These are phyloP conservation scores for Raphanus hybrid DNA, from an alignment of 441 rosid species.

Conservation along the genomic window DNA sequence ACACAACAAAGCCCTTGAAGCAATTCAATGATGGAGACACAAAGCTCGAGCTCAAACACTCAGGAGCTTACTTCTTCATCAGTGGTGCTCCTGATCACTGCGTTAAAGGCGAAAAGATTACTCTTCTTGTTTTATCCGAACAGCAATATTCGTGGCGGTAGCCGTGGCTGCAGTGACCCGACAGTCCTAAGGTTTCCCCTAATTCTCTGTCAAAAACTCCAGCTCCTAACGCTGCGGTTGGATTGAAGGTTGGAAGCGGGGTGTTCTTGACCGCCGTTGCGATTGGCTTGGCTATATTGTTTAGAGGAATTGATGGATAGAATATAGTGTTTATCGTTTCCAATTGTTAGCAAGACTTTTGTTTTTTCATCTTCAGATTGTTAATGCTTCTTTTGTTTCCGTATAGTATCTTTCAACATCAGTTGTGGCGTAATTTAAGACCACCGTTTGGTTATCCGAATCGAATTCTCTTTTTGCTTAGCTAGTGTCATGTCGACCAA, in stretches of 20 bases:
- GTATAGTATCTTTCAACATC: constrained; percentile 2
- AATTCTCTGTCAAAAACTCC: constrained; percentile 13
- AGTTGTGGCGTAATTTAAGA: too few species aligned
- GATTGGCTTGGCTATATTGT: constrained; percentile 27
- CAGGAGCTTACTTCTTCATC: constrained; percentile 61
- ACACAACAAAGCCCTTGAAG: constrained; percentile 46
- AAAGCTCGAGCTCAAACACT: constrained; percentile 46
- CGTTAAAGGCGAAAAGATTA: constrained; percentile 54
- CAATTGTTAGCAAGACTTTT: constrained; percentile 17
- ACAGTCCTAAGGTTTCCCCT: constrained; percentile 33
- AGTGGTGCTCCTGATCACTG: constrained; percentile 62
- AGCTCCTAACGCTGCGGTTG: constrained; percentile 22
- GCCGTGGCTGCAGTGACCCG: constrained; percentile 10
- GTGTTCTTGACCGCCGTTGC: constrained; percentile 18
- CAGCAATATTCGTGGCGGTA: constrained; percentile 25
- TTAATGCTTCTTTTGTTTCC: constrained; percentile 11
- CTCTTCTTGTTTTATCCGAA: constrained; percentile 49
- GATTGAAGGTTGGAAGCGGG: constrained; percentile 5
- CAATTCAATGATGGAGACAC: constrained; percentile 50
- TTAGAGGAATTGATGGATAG: constrained; percentile 16
- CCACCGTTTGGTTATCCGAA: too few species aligned
- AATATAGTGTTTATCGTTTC: neutral
- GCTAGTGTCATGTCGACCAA: too few species aligned
- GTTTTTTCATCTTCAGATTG: neutral
- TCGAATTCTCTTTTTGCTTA: too few species aligned